phyloP scores from a whole-genome alignment of 2,329 filamentous ascomycete species.

The Pseudocercospora vitis region DNA sequence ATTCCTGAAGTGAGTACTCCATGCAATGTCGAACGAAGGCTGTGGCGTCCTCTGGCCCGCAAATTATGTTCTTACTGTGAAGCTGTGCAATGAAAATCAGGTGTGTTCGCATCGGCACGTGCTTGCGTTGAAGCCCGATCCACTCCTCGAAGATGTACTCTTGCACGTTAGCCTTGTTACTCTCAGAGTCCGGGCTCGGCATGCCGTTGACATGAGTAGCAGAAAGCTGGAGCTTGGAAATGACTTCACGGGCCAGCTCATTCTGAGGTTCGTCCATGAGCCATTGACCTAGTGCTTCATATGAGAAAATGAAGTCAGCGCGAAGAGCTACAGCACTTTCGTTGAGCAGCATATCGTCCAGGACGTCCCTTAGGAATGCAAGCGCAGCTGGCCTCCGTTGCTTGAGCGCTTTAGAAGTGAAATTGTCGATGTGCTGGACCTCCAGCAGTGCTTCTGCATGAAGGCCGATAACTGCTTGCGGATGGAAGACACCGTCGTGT shows the following conservation, averaged over 20 bases:
- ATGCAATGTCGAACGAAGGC: conserved; percentile 78
- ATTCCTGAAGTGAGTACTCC: conserved; percentile 74
- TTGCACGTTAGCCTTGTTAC: conserved; percentile 73
- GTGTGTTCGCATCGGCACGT: conserved; percentile 69
- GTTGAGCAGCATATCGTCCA: conserved; percentile 76
- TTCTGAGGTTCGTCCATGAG: conserved; percentile 70
- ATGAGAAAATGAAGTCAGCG: conserved; percentile 79
- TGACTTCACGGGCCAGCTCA: conserved; percentile 67
- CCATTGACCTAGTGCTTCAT: conserved; percentile 81
- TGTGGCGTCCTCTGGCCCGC: conserved; percentile 72
- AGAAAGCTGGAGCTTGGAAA: conserved; percentile 61
- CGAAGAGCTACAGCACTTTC: conserved; percentile 76
- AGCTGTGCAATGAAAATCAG: conserved; percentile 81
- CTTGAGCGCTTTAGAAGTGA: conserved; percentile 70
- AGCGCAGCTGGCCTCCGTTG: conserved; percentile 70
- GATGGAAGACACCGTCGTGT: conserved; percentile 63
- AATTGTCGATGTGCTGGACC: conserved; percentile 58
- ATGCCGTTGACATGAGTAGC: conserved; percentile 57
- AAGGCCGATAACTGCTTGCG: conserved; percentile 60
- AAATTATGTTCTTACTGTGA: conserved; percentile 70
- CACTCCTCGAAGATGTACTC: conserved; percentile 97
- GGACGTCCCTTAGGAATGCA: conserved; percentile 74
- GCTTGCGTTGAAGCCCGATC: conserved; percentile 78
- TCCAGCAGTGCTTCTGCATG: conserved; percentile 62
- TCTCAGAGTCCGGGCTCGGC: conserved; percentile 58